These are phyloP conservation scores for Cubamyces sp. DNA, from an alignment of 768 basidiomycete species.

Conservation along the genomic window DNA sequence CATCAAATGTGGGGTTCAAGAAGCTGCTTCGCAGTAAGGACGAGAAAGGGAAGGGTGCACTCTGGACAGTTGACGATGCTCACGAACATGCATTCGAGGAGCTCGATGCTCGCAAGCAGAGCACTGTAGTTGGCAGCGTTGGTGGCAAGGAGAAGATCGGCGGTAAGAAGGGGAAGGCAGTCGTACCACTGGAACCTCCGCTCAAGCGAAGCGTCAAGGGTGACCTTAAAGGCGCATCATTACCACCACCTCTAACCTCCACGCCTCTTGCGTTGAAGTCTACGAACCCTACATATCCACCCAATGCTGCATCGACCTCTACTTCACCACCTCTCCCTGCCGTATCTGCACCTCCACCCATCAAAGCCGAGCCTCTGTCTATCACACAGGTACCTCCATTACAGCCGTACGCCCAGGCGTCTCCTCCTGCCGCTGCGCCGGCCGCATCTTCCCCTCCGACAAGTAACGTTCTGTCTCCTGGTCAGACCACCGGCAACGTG, in stretches of 20 bases:
- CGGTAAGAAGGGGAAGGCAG: conserved; percentile 63
- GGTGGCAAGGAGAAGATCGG: conserved; percentile 47
- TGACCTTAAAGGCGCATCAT: conserved; percentile 55
- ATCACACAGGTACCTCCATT: conserved; percentile 14
- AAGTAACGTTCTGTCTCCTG: conserved; percentile 6
- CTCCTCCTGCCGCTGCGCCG: conserved; percentile 8
- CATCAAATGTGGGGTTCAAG: conserved; percentile 87
- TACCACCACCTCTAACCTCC: conserved; percentile 73
- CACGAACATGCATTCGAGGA: conserved; percentile 70
- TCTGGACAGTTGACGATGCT: conserved; percentile 88
- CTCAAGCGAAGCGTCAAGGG: conserved; percentile 73
- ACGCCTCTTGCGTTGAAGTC: conserved; percentile 60
- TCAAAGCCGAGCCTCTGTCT: conserved; percentile 32
- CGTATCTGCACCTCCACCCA: conserved; percentile 16
- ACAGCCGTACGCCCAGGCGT: conserved; percentile 17
- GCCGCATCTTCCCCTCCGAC: conserved; percentile 15
- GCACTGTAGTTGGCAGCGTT: conserved; percentile 36
- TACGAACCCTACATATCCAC: conserved; percentile 12
- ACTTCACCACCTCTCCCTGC: conserved; percentile 7
- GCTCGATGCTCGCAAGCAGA: conserved; percentile 59
- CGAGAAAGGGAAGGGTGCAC: conserved; percentile 89
- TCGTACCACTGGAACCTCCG: conserved; percentile 57
- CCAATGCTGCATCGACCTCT: conserved; percentile 11
- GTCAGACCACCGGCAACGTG: conserved; percentile 3
- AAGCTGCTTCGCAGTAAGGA: conserved; percentile 87